Percentiles rank a stretch among this genome's conserved stretches.
Evolutionary conservation across 2,329 filamentous ascomycete species (phyloP).

Genomic region (Epichloe sibirici): DNA sequence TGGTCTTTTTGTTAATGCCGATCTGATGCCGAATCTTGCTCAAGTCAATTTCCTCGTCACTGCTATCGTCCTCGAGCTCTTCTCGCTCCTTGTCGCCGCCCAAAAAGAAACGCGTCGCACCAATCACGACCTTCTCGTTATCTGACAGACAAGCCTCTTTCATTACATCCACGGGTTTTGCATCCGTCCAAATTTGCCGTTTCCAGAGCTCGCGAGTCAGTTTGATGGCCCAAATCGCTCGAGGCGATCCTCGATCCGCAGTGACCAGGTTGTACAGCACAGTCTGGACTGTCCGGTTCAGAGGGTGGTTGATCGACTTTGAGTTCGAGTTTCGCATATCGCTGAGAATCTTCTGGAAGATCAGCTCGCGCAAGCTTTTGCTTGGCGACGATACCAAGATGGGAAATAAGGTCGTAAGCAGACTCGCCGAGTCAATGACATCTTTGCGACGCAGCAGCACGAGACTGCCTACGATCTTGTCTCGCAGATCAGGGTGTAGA

Average conservation of each 20-base stretch:
- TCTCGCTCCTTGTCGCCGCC: conserved; percentile 94
- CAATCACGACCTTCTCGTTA: conserved; percentile 83
- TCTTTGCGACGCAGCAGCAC: conserved; percentile 85
- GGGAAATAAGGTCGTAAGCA: conserved; percentile 88
- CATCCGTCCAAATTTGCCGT: conserved; percentile 88
- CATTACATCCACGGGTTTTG: conserved; percentile 95
- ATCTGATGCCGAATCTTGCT: conserved; percentile 71
- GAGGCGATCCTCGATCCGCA: conserved; percentile 70
- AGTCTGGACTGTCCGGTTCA: conserved; percentile 88
- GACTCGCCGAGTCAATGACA: conserved; percentile 69
- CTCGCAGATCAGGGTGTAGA: conserved; percentile 72
- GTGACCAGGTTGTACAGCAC: conserved; percentile 86
- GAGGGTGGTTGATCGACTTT: conserved; percentile 77
- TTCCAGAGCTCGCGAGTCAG: conserved; percentile 94
- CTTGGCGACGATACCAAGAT: conserved; percentile 85
- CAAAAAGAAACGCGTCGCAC: conserved; percentile 86
- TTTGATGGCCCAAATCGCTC: conserved; percentile 92
- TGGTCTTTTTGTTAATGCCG: conserved; percentile 92
- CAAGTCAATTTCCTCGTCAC: conserved; percentile 69
- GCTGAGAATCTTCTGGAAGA: conserved; percentile 83
- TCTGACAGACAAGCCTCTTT: conserved; percentile 81
- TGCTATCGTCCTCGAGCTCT: conserved; percentile 80
- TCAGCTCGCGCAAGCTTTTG: conserved; percentile 71
- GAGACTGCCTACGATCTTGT: conserved; percentile 88
- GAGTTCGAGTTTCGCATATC: conserved; percentile 81